Evolutionary conservation across 257 asterid genomes (phyloP).

Genomic region (Solanum dulcamara): DNA sequence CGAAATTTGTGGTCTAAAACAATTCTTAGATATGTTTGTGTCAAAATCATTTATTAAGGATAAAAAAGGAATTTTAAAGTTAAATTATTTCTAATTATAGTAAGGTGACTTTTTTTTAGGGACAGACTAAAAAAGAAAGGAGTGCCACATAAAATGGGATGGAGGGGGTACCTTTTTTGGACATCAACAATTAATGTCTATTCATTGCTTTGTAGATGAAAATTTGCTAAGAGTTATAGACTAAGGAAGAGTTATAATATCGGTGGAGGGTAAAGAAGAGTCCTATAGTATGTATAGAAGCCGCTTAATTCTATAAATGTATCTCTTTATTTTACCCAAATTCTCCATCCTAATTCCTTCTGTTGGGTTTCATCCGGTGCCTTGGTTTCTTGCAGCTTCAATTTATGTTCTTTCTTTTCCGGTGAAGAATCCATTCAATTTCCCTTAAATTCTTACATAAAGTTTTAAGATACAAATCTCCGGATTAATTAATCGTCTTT

Average conservation of each 20-base stretch:
- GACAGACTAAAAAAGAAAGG: background rate
- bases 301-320: background rate
- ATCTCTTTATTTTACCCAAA: background rate
- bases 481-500: background rate
- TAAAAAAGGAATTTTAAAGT: background rate
- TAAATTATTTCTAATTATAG: too few relatives aligned
- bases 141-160: background rate
- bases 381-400: background rate
- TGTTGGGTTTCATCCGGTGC: background rate
- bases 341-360: background rate
- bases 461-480: background rate
- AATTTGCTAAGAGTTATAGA: background rate
- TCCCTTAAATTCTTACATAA: background rate
- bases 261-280: background rate
- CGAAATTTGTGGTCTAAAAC: background rate
- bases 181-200: background rate
- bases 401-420: background rate
- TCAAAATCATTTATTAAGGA: background rate
- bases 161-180: background rate
- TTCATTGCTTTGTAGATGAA: background rate
- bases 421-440: background rate
- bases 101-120: background rate
- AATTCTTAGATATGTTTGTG: background rate
- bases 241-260: background rate
- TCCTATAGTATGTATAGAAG: background rate